Evolutionary conservation across 1,284 basidiomycete genomes (phyloP).

Genomic region (Rhodotorula sp.): DNA sequence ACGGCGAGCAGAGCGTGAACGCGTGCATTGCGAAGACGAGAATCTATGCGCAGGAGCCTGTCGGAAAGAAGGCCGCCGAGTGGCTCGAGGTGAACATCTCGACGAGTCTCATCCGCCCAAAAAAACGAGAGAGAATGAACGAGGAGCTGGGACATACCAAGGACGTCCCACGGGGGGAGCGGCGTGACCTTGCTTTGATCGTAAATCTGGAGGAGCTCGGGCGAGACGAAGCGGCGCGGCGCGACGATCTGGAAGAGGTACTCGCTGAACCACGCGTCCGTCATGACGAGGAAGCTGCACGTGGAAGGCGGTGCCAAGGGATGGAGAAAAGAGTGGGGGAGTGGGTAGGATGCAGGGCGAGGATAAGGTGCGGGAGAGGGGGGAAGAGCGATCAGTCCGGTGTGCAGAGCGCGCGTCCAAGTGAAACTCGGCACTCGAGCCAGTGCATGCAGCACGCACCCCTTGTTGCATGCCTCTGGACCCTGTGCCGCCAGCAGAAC

Average conservation of each 20-base stretch:
- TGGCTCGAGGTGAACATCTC: neutral
- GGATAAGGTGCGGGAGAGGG: too few species aligned
- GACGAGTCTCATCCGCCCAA: neutral
- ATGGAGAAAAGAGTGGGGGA: neutral
- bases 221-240: constrained; percentile 66
- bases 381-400: too few species aligned
- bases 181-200: constrained; percentile 55
- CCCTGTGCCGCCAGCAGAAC: constrained; percentile 46
- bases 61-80: neutral
- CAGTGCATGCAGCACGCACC: neutral
- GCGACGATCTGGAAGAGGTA: constrained; percentile 83
- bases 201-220: constrained; percentile 73
- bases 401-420: too few species aligned
- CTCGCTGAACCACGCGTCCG: constrained; percentile 77
- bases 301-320: constrained; percentile 65
- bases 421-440: too few species aligned
- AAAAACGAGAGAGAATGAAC: neutral
- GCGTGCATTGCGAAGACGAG: neutral
- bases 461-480: constrained; percentile 68
- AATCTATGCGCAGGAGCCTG: neutral
- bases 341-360: too few species aligned
- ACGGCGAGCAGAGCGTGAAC: neutral
- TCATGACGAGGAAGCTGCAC: constrained; percentile 76
- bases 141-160: neutral
- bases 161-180: constrained; percentile 15